Conservation (phyloP, 345 rosid species). For the Tarenaya hassleriana region DNA sequence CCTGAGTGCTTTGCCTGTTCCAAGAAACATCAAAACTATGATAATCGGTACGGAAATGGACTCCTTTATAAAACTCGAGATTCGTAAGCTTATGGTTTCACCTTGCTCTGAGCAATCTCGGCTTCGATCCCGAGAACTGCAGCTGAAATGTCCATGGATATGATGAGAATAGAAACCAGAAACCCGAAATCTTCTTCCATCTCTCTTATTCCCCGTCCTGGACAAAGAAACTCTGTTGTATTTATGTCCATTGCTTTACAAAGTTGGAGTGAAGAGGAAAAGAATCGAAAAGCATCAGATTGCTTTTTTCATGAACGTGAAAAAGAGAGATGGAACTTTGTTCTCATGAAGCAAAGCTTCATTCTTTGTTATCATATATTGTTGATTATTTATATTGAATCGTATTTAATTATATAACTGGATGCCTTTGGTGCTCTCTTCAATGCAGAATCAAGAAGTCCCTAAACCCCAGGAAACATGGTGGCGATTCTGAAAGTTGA, state of each 20-base stretch:
- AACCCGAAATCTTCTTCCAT: constrained; percentile 30
- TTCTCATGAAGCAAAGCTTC: no score
- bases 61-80: background rate
- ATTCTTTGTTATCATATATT: no score
- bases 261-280: constrained; percentile 19
- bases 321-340: constrained; percentile 20
- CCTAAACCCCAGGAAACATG: constrained; percentile 22
- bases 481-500: constrained; percentile 48
- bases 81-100: background rate
- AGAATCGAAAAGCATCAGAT: constrained; percentile 23
- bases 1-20: constrained; percentile 52
- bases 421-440: constrained; percentile 22
- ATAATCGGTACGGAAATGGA: no score
- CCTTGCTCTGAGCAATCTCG: constrained; percentile 34
- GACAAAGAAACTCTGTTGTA: background rate
- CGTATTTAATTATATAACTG: no score
- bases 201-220: constrained; percentile 12
- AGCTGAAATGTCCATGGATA: constrained; percentile 35
- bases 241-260: constrained; percentile 16
- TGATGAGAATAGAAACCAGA: constrained; percentile 30
- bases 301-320: constrained; percentile 21
- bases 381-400: no score
- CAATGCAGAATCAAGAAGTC: background rate
- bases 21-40: constrained; percentile 15
- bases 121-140: constrained; percentile 32